These are phyloP conservation scores for Barnettozyma wickerhamii DNA, from an alignment of 805 yeast genomes.

Conservation along the genomic window DNA sequence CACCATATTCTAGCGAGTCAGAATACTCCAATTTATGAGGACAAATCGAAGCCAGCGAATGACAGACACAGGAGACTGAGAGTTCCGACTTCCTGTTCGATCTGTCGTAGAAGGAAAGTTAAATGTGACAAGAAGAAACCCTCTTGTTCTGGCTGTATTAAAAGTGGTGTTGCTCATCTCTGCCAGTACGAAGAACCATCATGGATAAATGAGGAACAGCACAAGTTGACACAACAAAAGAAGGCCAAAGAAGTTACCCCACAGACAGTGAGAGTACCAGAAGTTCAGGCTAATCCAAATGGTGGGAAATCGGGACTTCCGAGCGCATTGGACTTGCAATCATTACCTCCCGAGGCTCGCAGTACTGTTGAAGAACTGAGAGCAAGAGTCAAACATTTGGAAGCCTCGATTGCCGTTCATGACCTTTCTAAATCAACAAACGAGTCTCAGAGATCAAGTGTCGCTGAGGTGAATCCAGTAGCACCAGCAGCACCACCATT, in stretches of 20 bases:
- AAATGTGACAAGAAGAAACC: slow-evolving; percentile 46
- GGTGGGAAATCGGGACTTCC: too few relatives aligned
- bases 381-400: slow-evolving; percentile 41
- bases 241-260: background rate
- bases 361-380: slow-evolving; percentile 30
- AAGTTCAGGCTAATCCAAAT: too few relatives aligned
- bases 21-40: too few relatives aligned
- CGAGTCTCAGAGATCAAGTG: background rate
- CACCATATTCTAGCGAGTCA: too few relatives aligned
- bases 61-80: slow-evolving; percentile 37
- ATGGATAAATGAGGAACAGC: slow-evolving; percentile 50
- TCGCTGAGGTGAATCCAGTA: too few relatives aligned
- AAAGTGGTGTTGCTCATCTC: slow-evolving; percentile 51
- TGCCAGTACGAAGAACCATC: slow-evolving; percentile 54
- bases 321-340: slow-evolving; percentile 3
- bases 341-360: slow-evolving; percentile 9
- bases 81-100: slow-evolving; percentile 42
- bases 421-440: slow-evolving; percentile 21
- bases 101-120: slow-evolving; percentile 46
- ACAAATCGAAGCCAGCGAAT: background rate
- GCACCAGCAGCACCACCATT: too few relatives aligned
- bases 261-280: too few relatives aligned
- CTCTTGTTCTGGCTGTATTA: slow-evolving; percentile 48
- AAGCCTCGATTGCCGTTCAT: slow-evolving; percentile 38
- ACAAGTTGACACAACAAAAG: slow-evolving; percentile 16